A percentile compares a stretch with the other conserved stretches of the same genome.
Conservation (phyloP, 208 protist species). For the Acanthamoeba royreba region DNA sequence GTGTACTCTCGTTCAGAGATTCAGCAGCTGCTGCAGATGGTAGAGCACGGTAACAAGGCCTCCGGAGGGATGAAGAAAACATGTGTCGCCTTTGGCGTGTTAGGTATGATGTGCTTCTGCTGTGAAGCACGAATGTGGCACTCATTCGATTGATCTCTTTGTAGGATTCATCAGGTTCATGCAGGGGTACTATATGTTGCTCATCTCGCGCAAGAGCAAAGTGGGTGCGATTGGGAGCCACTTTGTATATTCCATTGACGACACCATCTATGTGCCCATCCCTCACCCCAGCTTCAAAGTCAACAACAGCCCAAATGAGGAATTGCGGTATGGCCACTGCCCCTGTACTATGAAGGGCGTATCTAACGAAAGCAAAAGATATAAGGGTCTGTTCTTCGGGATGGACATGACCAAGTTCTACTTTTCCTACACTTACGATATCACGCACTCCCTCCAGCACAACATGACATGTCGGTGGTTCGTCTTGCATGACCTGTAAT, state of each 20-base stretch:
- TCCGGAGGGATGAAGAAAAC: slow-evolving; percentile 36
- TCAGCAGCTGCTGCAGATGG: slow-evolving; percentile 58
- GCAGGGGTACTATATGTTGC: slow-evolving; percentile 90
- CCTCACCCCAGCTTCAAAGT: slow-evolving; percentile 13
- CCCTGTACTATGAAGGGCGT: background rate
- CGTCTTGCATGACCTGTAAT: background rate
- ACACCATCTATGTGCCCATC: slow-evolving; percentile 72
- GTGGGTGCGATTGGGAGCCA: slow-evolving; percentile 87
- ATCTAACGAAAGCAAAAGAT: slow-evolving; percentile 55
- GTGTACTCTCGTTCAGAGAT: slow-evolving; percentile 58
- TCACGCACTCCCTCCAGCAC: slow-evolving; percentile 91
- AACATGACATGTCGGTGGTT: slow-evolving; percentile 82
- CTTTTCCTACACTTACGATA: slow-evolving; percentile 94
- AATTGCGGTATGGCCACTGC: background rate
- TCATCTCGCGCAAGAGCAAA: slow-evolving; percentile 80
- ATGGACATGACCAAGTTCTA: slow-evolving; percentile 86
- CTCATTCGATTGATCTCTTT: too few species aligned
- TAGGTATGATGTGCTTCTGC: too few species aligned
- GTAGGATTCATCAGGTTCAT: slow-evolving; percentile 87
- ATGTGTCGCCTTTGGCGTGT: background rate
- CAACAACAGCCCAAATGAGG: background rate
- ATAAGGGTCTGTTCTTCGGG: slow-evolving; percentile 81
- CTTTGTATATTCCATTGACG: slow-evolving; percentile 87
- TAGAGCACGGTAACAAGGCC: slow-evolving; percentile 47
- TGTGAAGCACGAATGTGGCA: too few species aligned